A percentile compares a stretch with the other conserved stretches of the same genome.
Conservation (phyloP, 805 yeast genomes). For the Lipomyces sp. region DNA sequence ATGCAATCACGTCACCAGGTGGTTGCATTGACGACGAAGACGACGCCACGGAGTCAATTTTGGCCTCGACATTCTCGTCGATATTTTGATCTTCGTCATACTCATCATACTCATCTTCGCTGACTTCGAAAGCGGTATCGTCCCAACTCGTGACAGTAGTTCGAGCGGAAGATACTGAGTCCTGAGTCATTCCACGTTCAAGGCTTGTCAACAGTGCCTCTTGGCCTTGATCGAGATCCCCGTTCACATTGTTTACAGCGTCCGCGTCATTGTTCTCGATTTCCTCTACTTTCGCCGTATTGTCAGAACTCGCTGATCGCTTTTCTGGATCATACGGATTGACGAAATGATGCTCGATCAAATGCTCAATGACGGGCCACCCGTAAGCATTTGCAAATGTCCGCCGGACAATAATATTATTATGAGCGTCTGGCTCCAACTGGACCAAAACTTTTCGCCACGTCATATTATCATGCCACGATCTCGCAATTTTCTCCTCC, state of each 20-base stretch:
- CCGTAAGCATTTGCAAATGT: constrained; percentile 92
- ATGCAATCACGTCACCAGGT: constrained; percentile 1
- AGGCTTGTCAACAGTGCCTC: not conserved
- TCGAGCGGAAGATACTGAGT: not conserved
- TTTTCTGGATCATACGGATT: constrained; percentile 38
- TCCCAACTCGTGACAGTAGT: constrained; percentile 30
- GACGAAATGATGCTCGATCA: constrained; percentile 67
- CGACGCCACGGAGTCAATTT: too few relatives aligned
- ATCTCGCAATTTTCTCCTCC: constrained; percentile 84
- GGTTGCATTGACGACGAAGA: not conserved
- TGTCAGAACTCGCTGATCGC: not conserved
- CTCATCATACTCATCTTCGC: constrained; percentile 27
- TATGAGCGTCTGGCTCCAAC: constrained; percentile 91
- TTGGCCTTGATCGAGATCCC: not conserved
- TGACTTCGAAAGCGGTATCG: constrained; percentile 24
- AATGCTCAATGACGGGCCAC: constrained; percentile 87
- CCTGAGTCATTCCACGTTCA: constrained; percentile 3
- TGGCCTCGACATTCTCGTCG: not conserved
- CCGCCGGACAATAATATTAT: constrained; percentile 86
- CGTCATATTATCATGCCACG: constrained; percentile 79
- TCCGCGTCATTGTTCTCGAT: not conserved
- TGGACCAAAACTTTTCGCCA: constrained; percentile 93
- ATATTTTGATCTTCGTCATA: not conserved
- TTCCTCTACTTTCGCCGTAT: not conserved
- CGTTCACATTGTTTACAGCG: not conserved